These are phyloP conservation scores for Neopestalotiopsis clavispora DNA, from an alignment of 2,329 filamentous ascomycete species.

Conservation along the genomic window DNA sequence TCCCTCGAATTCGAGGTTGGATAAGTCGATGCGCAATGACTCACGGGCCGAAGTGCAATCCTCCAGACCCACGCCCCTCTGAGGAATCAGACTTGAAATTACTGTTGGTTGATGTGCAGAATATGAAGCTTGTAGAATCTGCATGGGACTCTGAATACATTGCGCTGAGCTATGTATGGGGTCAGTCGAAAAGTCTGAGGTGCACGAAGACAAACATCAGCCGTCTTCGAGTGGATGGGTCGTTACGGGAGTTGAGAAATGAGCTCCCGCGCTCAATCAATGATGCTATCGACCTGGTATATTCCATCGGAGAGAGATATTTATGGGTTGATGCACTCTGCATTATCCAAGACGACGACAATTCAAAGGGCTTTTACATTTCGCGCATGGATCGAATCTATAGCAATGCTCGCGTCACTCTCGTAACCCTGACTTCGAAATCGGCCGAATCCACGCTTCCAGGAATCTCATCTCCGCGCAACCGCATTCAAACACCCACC, in stretches of 20 bases:
- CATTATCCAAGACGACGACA: background rate
- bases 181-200: background rate
- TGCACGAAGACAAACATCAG: background rate
- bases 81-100: background rate
- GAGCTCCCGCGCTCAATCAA: background rate
- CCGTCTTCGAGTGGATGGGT: background rate
- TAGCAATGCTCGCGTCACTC: background rate
- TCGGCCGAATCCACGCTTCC: background rate
- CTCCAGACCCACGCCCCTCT: background rate
- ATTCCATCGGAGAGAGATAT: background rate
- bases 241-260: background rate
- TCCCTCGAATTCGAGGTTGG: background rate
- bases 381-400: slow-evolving; percentile 1
- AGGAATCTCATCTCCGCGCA: background rate
- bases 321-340: background rate
- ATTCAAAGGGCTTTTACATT: background rate
- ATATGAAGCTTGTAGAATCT: background rate
- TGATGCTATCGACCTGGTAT: background rate
- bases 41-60: background rate
- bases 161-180: background rate
- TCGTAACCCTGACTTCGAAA: background rate
- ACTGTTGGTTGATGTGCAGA: background rate
- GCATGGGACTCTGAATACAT: background rate
- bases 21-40: background rate
- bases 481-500: background rate